Evolutionary conservation across 2,329 filamentous ascomycete genomes (phyloP).

Genomic region (Dryadomyces sulphureus): DNA sequence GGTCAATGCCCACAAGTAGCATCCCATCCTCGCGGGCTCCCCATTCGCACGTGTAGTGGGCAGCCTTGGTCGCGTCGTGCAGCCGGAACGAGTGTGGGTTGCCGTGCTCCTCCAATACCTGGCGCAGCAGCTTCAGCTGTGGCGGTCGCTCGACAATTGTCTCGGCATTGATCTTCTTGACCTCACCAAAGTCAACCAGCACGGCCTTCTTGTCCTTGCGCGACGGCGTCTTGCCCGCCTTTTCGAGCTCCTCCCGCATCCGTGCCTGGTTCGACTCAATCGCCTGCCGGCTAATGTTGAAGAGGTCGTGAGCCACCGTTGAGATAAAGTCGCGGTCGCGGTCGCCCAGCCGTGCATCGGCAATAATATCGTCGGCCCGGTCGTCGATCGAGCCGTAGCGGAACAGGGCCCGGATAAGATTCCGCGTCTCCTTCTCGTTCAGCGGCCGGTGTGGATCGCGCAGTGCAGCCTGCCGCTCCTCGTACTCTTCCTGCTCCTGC

Average conservation of each 20-base stretch:
- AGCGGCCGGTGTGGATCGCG: conserved; percentile 80
- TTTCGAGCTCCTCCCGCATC: conserved; percentile 68
- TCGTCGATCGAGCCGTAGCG: conserved; percentile 85
- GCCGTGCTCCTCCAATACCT: conserved; percentile 49
- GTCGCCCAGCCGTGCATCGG: conserved; percentile 70
- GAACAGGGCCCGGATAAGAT: conserved; percentile 80
- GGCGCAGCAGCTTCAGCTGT: conserved; percentile 72
- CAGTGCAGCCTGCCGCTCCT: conserved; percentile 58
- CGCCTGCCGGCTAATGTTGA: conserved; percentile 39
- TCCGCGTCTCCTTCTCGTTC: conserved; percentile 82
- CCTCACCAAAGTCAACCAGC: conserved; percentile 81
- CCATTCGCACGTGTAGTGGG: conserved; percentile 86
- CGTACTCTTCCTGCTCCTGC: conserved; percentile 57
- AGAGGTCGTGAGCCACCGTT: conserved; percentile 61
- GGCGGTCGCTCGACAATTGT: conserved; percentile 83
- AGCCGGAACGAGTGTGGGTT: conserved; percentile 75
- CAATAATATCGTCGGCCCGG: conserved; percentile 71
- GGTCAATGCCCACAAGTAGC: conserved; percentile 85
- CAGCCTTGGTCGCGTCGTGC: conserved; percentile 79
- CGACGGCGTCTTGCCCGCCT: conserved; percentile 65
- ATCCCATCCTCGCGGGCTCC: conserved; percentile 90
- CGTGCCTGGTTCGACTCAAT: conserved; percentile 54
- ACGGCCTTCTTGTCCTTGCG: conserved; percentile 98
- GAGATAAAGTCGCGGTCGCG: conserved; percentile 72
- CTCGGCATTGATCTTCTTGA: conserved; percentile 91